These are phyloP conservation scores for Neurospora sp. DNA, from an alignment of 495 filamentous ascomycete genomes.

Conservation along the genomic window DNA sequence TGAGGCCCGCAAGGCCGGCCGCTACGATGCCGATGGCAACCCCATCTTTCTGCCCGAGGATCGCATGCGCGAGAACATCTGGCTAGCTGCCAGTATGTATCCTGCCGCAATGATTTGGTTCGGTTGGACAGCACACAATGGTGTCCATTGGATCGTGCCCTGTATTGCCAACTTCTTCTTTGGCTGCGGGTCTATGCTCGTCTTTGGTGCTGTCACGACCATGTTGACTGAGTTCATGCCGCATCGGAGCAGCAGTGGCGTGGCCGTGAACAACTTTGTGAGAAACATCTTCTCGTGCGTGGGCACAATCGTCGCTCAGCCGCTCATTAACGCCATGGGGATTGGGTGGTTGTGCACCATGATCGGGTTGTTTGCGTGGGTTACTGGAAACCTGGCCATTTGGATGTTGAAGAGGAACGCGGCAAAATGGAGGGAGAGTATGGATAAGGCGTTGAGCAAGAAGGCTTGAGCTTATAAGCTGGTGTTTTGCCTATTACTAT, in stretches of 20 bases:
- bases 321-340: constrained; percentile 71
- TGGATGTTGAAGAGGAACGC: constrained; percentile 57
- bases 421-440: constrained; percentile 54
- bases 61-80: constrained; percentile 82
- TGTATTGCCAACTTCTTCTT: constrained; percentile 82
- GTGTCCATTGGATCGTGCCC: constrained; percentile 34
- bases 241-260: constrained; percentile 56
- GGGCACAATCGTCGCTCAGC: constrained; percentile 62
- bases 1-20: constrained; percentile 59
- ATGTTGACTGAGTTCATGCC: constrained; percentile 93
- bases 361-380: constrained; percentile 53
- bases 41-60: constrained; percentile 74
- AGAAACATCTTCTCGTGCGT: constrained; percentile 80
- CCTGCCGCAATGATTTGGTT: constrained; percentile 60
- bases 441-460: constrained; percentile 41
- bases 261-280: constrained; percentile 80
- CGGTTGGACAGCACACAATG: constrained; percentile 37
- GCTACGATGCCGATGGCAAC: constrained; percentile 60
- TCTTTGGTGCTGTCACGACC: constrained; percentile 67
- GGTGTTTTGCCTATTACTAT: background rate
- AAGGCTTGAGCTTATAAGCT: background rate
- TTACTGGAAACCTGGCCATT: constrained; percentile 45
- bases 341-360: constrained; percentile 86
- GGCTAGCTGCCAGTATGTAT: constrained; percentile 66
- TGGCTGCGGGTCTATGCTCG: constrained; percentile 79